phyloP scores from a whole-genome alignment of 345 rosid species.

The Orychophragmus violaceus region DNA sequence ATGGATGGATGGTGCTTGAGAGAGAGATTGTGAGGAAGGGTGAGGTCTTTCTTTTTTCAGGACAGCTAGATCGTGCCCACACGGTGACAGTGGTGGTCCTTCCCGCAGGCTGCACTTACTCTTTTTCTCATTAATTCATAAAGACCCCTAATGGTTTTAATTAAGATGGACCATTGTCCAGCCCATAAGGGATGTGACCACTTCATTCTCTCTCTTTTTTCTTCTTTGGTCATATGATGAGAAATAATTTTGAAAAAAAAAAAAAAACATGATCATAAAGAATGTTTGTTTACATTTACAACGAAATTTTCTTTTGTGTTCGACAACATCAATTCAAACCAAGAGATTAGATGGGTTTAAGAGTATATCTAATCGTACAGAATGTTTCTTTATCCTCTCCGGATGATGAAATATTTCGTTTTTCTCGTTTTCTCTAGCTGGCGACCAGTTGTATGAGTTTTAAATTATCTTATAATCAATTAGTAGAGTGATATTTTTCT shows the following conservation, averaged over 20 bases:
- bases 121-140: constrained; percentile 4
- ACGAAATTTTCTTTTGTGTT: background rate
- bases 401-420: background rate
- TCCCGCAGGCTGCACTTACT: constrained; percentile 23
- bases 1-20: too few species aligned
- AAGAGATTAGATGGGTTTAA: background rate
- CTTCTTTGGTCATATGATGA: background rate
- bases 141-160: constrained; percentile 18
- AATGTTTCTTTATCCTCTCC: constrained; percentile 10
- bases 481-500: background rate
- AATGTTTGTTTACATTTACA: constrained; percentile 20
- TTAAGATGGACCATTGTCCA: constrained; percentile 25
- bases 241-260: background rate
- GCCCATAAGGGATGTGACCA: constrained; percentile 29
- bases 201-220: background rate
- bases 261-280: background rate
- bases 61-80: constrained; percentile 29
- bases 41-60: too few species aligned
- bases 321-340: background rate
- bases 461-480: background rate
- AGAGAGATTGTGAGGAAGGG: too few species aligned
- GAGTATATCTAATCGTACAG: background rate
- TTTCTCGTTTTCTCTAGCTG: background rate
- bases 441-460: background rate
- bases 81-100: constrained; percentile 32